phyloP scores from a whole-genome alignment of 2,329 filamentous ascomycete species.

The Aspergillus luchuensis region DNA sequence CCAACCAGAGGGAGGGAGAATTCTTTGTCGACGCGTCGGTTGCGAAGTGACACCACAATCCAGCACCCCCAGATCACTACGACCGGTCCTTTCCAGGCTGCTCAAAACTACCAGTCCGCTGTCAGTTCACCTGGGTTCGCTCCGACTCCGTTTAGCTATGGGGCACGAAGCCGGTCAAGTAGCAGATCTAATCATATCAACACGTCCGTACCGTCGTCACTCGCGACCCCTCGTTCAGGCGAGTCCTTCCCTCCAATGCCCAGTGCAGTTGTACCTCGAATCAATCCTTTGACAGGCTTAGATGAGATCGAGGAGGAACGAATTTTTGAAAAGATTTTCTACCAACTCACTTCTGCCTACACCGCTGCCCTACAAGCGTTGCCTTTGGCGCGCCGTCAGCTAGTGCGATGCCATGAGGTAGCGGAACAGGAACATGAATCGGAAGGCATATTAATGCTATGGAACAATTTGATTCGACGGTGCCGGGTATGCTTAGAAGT shows the following conservation, averaged over 20 bases:
- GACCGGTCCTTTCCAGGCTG: conserved; percentile 35
- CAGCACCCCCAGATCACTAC: conserved; percentile 44
- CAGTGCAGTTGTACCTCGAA: conserved; percentile 51
- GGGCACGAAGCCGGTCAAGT: conserved; percentile 47
- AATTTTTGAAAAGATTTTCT: conserved; percentile 79
- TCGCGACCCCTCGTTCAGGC: conserved; percentile 74
- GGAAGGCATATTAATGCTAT: conserved; percentile 64
- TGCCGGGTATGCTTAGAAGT: conserved; percentile 71
- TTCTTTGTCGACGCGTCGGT: conserved; percentile 46
- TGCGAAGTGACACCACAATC: conserved; percentile 55
- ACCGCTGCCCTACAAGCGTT: conserved; percentile 72
- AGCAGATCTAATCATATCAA: conserved; percentile 58
- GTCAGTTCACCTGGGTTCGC: conserved; percentile 35
- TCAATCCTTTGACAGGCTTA: conserved; percentile 61
- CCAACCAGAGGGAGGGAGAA: conserved; percentile 51
- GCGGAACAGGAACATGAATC: conserved; percentile 63
- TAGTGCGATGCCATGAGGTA: conserved; percentile 63
- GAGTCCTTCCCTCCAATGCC: conserved; percentile 68
- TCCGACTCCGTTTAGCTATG: conserved; percentile 36
- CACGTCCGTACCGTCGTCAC: conserved; percentile 48
- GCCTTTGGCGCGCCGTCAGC: conserved; percentile 68
- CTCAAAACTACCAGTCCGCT: conserved; percentile 29
- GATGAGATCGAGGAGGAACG: conserved; percentile 73
- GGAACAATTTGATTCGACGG: conserved; percentile 70
- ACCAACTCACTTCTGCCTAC: conserved; percentile 72